A percentile compares a stretch with the other conserved stretches of the same genome.
These are phyloP conservation scores for Phytophthora palmivora DNA, from an alignment of 352 stramenopile genomes.

Conservation along the genomic window DNA sequence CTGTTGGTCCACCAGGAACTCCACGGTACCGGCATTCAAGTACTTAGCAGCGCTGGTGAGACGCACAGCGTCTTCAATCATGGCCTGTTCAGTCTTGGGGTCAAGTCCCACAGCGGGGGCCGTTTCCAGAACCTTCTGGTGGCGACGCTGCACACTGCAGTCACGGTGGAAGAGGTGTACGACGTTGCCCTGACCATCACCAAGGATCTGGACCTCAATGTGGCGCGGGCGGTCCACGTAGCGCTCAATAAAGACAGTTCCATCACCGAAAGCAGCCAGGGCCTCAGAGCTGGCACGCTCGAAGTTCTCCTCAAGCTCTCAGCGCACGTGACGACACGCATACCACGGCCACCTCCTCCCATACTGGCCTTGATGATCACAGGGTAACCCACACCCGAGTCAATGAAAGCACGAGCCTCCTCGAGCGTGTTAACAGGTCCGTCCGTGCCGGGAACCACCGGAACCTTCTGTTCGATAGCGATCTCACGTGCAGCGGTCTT, in stretches of 20 bases:
- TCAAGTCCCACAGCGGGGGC: constrained; percentile 90
- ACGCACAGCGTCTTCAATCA: constrained; percentile 93
- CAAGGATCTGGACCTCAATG: constrained; percentile 98
- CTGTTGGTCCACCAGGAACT: constrained; percentile 97
- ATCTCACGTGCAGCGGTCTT: constrained; percentile 91
- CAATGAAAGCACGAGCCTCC: constrained; percentile 92
- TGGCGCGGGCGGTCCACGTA: constrained; percentile 96
- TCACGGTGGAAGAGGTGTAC: constrained; percentile 97
- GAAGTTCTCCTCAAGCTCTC: constrained; percentile 93
- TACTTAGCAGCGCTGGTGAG: constrained; percentile 94
- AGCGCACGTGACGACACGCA: constrained; percentile 91
- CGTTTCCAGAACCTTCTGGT: constrained; percentile 98
- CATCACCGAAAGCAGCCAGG: constrained; percentile 94
- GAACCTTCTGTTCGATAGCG: constrained; percentile 90
- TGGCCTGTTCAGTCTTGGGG: constrained; percentile 85
- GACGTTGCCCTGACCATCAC: constrained; percentile 94
- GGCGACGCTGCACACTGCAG: constrained; percentile 97
- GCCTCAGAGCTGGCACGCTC: constrained; percentile 86
- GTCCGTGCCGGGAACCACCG: constrained; percentile 91
- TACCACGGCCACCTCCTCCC: constrained; percentile 97
- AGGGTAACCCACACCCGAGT: constrained; percentile 92
- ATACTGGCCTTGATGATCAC: constrained; percentile 99
- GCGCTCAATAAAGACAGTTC: constrained; percentile 95
- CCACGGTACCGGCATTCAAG: constrained; percentile 97
- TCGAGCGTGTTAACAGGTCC: constrained; percentile 89